phyloP scores from a whole-genome alignment of 768 basidiomycete species.

The Pulveroboletus ravenelii region DNA sequence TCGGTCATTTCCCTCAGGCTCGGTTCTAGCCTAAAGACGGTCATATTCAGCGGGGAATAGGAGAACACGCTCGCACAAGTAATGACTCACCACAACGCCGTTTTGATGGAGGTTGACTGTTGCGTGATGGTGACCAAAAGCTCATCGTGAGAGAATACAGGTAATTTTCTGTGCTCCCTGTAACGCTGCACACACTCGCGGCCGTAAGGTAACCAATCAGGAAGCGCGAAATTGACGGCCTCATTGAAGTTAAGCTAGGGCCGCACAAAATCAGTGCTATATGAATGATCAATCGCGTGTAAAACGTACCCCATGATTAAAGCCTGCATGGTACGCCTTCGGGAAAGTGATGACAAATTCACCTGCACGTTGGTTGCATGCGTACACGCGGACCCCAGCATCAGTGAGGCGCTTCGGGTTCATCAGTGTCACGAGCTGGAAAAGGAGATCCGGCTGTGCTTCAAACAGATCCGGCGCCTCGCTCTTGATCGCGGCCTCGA shows the following conservation, averaged over 20 bases:
- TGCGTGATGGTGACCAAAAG: slow-evolving; percentile 96
- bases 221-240: slow-evolving; percentile 96
- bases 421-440: slow-evolving; percentile 97
- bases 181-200: slow-evolving; percentile 88
- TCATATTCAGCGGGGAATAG: slow-evolving; percentile 19
- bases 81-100: slow-evolving; percentile 77
- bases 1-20: slow-evolving; percentile 86
- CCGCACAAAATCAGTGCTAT: slow-evolving; percentile 23
- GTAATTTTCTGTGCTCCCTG: slow-evolving; percentile 84
- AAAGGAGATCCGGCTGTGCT: slow-evolving; percentile 93
- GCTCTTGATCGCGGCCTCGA: slow-evolving; percentile 90
- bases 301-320: slow-evolving; percentile 90
- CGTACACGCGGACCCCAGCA: slow-evolving; percentile 87
- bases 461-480: slow-evolving; percentile 98
- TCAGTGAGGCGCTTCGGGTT: slow-evolving; percentile 83
- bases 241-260: slow-evolving; percentile 94
- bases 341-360: slow-evolving; percentile 98
- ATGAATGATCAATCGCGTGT: slow-evolving; percentile 23
- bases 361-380: slow-evolving; percentile 93
- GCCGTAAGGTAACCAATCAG: slow-evolving; percentile 89
- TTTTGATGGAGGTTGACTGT: slow-evolving; percentile 87
- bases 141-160: slow-evolving; percentile 98
- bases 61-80: slow-evolving; percentile 8
- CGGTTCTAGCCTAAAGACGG: slow-evolving; percentile 64
- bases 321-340: slow-evolving; percentile 96